Percentiles rank a stretch among this genome's conserved stretches.
Evolutionary conservation across 2,329 filamentous ascomycete genomes (phyloP).

Genomic region (Fonsecaea nubica): DNA sequence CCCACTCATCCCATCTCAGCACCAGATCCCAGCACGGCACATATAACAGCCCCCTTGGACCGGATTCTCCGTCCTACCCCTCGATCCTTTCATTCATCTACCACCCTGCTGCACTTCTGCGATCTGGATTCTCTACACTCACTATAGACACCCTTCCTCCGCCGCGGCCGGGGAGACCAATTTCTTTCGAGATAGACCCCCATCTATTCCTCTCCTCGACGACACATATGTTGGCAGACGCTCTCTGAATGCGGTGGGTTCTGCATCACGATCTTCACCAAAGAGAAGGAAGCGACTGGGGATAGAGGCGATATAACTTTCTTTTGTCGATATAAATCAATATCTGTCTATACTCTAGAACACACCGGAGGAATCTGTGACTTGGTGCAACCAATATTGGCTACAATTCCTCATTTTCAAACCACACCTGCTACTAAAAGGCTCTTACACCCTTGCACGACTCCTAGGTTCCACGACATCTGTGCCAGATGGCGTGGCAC

Average conservation of each 20-base stretch:
- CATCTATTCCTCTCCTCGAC: not conserved
- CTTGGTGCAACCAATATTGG: constrained; percentile 18
- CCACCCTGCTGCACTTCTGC: not conserved
- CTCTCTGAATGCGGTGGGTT: constrained; percentile 36
- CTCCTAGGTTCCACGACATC: constrained; percentile 1
- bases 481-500: constrained; percentile 56
- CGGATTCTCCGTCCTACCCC: not conserved
- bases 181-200: not conserved
- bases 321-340: constrained; percentile 13
- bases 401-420: constrained; percentile 8
- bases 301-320: constrained; percentile 26
- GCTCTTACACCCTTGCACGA: not conserved
- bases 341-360: not conserved
- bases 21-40: not conserved
- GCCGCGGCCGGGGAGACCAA: not conserved
- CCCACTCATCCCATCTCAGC: not conserved
- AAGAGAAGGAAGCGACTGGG: constrained; percentile 38
- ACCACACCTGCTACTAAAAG: not conserved
- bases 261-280: constrained; percentile 30
- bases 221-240: not conserved
- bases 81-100: constrained; percentile 6
- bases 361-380: constrained; percentile 35
- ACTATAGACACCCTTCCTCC: not conserved
- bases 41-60: not conserved
- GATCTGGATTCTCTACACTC: not conserved